These are phyloP conservation scores for Litsea cubeba DNA, from an alignment of 164 flowering plant species.

Conservation along the genomic window DNA sequence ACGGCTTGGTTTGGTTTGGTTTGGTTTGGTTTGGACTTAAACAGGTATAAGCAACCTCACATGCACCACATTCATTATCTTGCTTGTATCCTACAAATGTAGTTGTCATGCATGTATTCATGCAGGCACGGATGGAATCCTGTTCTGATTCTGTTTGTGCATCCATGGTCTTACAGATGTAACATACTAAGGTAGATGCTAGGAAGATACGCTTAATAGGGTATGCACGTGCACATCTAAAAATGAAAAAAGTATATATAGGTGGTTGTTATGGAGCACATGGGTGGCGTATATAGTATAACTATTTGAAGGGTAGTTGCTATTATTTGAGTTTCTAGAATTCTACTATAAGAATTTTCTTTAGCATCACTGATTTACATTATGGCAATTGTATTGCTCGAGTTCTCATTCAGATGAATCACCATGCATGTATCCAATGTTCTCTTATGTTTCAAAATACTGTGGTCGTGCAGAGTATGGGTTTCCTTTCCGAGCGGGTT, in stretches of 20 bases:
- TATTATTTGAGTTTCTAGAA: too few species aligned
- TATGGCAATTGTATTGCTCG: neutral
- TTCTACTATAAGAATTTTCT: neutral
- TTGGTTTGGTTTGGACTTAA: too few species aligned
- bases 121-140: neutral
- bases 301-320: neutral
- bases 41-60: neutral
- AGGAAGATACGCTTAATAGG: neutral
- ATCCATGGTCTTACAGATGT: neutral
- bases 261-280: neutral
- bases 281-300: neutral
- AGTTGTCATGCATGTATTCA: neutral
- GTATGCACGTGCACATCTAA: neutral
- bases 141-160: neutral
- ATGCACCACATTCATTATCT: neutral
- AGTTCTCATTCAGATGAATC: neutral
- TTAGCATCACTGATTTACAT: neutral
- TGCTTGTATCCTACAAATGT: neutral
- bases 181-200: neutral
- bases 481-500: constrained; percentile 56
- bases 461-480: constrained; percentile 48
- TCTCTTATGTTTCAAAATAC: neutral
- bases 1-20: too few species aligned
- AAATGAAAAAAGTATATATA: neutral
- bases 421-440: neutral